Base-by-base conservation (phyloP, 257 asterid species). In the Echites panduratus region DNA sequence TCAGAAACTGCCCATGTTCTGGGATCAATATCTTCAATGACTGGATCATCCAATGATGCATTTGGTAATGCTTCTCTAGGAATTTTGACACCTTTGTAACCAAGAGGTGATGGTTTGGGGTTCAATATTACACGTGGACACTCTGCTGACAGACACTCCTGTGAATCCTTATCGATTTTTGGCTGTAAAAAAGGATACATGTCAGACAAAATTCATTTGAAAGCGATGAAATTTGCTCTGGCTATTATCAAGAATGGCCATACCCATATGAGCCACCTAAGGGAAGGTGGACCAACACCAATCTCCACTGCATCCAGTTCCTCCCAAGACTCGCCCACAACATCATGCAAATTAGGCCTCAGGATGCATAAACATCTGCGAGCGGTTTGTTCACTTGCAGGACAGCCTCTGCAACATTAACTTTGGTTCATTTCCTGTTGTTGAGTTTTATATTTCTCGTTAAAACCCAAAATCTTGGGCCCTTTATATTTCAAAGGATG, bases 251-350 rank as follows among this genome's bases (percentile, higher is more conserved):
- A 48, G 32, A 12, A 66, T n/a, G 44, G 45, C 6, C 84, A 53
- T 91, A 94, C 99, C 99, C 99, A 94, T 32, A 92, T 87, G 62
- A 94, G 99, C 98, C 99, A 94, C 68, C 93, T 92, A 68, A 94
- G 89, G 5, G 98, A 94, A 43, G 68, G 84, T 26, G 97, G 89
- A 79, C 86, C 87, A 8, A 72, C 88, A 58, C 83, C 73, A 68
- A 94, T 80, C 52, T 88, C 89, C 35, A 70, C 73, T 52, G 89
- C 68, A 66, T 90, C 98, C 54, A 94, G 92, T 77, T 94, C 99
- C 88, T 94, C 99, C 99, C 99, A 94, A 13, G 99, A 91, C 66
- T 94, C 99, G 56, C 93, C 96, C 56, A 74, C 93, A 40, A 81
- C 80, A 41, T 84, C 79, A 32, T 81, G 84, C 76, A 94, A 84